Percentiles rank a stretch among this genome's conserved stretches.
Evolutionary conservation across 75 land plant genomes (phyloP).

Genomic region (Adiantum capillusveneris): DNA sequence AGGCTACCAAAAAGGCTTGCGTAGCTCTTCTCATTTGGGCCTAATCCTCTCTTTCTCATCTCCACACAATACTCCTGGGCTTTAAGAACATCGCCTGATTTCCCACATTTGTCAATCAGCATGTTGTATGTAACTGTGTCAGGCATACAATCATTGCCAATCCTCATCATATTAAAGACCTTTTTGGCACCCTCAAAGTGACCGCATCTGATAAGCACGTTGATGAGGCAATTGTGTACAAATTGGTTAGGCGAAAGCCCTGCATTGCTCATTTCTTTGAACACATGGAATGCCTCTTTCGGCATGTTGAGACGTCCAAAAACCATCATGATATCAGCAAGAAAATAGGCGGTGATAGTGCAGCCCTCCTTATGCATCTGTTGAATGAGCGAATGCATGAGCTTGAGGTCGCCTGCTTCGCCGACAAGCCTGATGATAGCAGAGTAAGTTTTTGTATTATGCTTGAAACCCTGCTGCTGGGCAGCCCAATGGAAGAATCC

Average conservation of each 20-base stretch:
- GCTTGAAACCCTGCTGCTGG: constrained; percentile 15
- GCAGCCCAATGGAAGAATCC: constrained; percentile 21
- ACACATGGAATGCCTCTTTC: constrained; percentile 7
- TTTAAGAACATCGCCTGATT: constrained; percentile 42
- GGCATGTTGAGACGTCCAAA: constrained; percentile 1
- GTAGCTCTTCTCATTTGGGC: constrained; percentile 63
- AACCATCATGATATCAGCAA: constrained; percentile 5
- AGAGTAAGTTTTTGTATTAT: constrained; percentile 15
- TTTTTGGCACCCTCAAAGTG: constrained; percentile 52
- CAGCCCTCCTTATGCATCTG: constrained; percentile 2
- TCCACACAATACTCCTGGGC: constrained; percentile 51
- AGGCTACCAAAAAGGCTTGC: constrained; percentile 59
- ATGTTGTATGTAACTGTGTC: constrained; percentile 80
- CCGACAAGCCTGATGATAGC: constrained; percentile 18
- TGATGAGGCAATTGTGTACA: constrained; percentile 69
- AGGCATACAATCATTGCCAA: constrained; percentile 31
- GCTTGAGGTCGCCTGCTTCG: constrained; percentile 8
- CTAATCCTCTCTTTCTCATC: constrained; percentile 60
- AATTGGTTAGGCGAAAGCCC: constrained; percentile 60
- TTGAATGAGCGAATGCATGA: neutral
- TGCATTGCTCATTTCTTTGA: constrained; percentile 46
- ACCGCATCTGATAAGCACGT: constrained; percentile 53
- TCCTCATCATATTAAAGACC: constrained; percentile 65
- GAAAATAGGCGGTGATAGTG: constrained; percentile 1
- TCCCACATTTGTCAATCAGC: constrained; percentile 59